Base-by-base conservation (phyloP, 331 rosid species). In the Acacia concinna region DNA sequence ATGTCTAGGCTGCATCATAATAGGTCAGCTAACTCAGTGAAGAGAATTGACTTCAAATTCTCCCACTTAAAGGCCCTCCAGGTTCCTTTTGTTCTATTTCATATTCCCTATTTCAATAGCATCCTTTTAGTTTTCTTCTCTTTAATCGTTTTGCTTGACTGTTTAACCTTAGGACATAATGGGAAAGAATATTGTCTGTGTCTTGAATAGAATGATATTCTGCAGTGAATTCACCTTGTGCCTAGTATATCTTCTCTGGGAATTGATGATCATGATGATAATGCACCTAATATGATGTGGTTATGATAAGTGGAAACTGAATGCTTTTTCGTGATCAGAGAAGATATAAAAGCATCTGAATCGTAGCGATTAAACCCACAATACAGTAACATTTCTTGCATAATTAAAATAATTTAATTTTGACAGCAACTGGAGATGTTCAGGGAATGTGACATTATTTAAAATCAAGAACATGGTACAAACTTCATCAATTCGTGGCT, bases 1-100 rank as follows among this genome's bases (percentile, higher is more conserved):
- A 88, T 88, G 91, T 88, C 86, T 67, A 78, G 84, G 74, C 40
- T 85, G 79, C 85, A 85, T 18, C 86, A 85, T 62, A 71, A 63
- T 63, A 81, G 73, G 78, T 32, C 78, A 7, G 4, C 79, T 9
- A 85, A 81, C 72, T 83, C 89, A 15, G 86, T 63, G 27, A 83
- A 83, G 9, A 81, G 71, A 78, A 41, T 83, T 15, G 87, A 85
- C 68, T 86, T 86, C 86, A 86, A 79, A 78, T 83, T 89, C 73
- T 83, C 92, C 54, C 75, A 89, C 64, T 81, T 86, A 32, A 80
- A 86, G 32, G 89, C 87, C 1, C 74, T 76, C 13, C 90, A 86
- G 89, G 89, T 86, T 84, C 62, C 2, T 68, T 75, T 6, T 41
- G 67, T 6, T 51, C 74, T 43, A 23, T 68, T 46, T 25, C 14